Conservation (phyloP, 768 basidiomycete genomes). For the Tylopilus felleus region DNA sequence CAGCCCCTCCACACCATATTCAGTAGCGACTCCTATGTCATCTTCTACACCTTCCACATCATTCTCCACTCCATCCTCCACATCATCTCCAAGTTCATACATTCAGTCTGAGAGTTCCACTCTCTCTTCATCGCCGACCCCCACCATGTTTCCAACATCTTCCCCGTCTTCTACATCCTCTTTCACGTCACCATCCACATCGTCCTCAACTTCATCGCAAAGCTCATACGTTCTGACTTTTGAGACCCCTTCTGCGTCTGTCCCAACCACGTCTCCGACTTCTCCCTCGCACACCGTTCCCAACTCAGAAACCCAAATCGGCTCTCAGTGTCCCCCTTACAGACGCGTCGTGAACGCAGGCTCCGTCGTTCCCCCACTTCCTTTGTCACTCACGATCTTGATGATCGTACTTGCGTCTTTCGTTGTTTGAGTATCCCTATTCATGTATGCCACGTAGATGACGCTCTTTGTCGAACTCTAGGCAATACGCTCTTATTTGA, state of each 20-base stretch:
- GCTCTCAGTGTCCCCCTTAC: slow-evolving; percentile 23
- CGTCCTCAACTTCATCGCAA: not conserved
- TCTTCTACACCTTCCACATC: not conserved
- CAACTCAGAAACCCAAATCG: slow-evolving; percentile 19
- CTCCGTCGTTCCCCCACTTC: slow-evolving; percentile 4
- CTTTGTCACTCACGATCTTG: slow-evolving; percentile 23
- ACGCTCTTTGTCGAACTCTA: not conserved
- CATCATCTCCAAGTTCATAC: not conserved
- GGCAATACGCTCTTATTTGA: not conserved
- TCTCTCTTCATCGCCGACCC: not conserved
- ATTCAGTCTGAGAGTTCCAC: not conserved
- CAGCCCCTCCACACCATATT: not conserved
- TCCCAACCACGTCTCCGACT: not conserved
- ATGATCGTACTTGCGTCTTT: slow-evolving; percentile 25
- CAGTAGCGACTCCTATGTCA: not conserved
- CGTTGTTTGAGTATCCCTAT: slow-evolving; percentile 19
- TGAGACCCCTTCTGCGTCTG: not conserved
- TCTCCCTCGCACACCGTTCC: not conserved
- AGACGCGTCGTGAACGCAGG: slow-evolving; percentile 2
- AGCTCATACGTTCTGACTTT: not conserved
- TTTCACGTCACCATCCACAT: not conserved
- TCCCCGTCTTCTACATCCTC: not conserved
- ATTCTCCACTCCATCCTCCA: not conserved
- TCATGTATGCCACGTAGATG: not conserved
- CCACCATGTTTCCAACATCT: not conserved